Evolutionary conservation across 495 filamentous ascomycete species (phyloP), one percentile per base, ranked within the genome.

Genomic region (Talaromyces nanjingensis): DNA sequence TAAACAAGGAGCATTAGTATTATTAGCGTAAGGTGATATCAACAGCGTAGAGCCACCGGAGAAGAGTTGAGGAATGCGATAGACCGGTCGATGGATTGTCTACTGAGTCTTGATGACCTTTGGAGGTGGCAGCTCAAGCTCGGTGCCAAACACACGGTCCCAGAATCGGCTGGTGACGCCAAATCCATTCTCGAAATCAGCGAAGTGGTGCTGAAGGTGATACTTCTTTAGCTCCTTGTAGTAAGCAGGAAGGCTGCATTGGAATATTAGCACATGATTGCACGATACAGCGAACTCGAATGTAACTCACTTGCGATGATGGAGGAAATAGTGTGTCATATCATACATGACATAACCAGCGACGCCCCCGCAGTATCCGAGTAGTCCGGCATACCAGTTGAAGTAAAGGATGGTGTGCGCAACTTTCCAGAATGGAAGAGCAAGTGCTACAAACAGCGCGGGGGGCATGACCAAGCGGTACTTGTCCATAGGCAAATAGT

Each of bases 131-230:
- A 74, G 65, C 64, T 77, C 71, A 31, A 98, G 76, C 77, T 94
- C 89, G 18, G 96, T 99, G 57, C 91, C 89, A 70, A 99, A 99
- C 1, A 98, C 77, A 9, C 75, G 77, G 72, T 99, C 96, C 96
- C 96, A 99, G 83, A 99, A 96, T 45, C 88, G 85, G 78, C 90
- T 96, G n/a, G 94, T 97, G 29, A 99, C 94, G 24, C 96, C 96
- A 66, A 97, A 99, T n/a, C 96, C 96, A 65, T 96, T 92, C 74
- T 97, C 89, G 72, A 89, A 97, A 70, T 99, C 96, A 27, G 91
- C 88, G 72, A 96, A 99, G 77, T 99, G 96, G 73, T 99, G 96
- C 70, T 91, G 84, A 39, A 99, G 87, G 70, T 99, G 96, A 68
- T 96, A 94, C 74, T 96, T 97, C 85, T 97, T 98, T 67, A 98